Evolutionary conservation across 2,329 filamentous ascomycete species (phyloP).

Genomic region (Alternaria atra): DNA sequence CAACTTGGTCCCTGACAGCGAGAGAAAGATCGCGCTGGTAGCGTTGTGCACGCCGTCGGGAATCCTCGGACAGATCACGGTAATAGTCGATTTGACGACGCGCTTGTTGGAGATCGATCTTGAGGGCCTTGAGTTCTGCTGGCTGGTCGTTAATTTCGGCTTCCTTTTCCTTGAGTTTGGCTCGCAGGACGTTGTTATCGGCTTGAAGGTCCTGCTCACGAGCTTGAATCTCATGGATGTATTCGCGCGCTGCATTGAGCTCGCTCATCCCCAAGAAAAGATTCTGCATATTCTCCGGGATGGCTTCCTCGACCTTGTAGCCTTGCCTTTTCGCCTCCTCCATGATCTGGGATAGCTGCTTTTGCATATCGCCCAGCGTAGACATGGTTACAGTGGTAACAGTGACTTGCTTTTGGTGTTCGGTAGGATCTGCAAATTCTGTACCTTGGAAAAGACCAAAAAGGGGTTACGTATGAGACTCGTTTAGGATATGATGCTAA

Average conservation of each 20-base stretch:
- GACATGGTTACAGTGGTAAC: conserved; percentile 13
- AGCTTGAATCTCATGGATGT: conserved; percentile 26
- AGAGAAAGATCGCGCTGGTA: conserved; percentile 21
- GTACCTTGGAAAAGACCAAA: not conserved
- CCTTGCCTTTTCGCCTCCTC: conserved; percentile 20
- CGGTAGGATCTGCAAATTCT: not conserved
- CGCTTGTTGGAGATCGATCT: conserved; percentile 30
- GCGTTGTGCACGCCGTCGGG: conserved; percentile 19
- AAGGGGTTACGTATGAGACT: not conserved
- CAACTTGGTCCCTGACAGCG: conserved; percentile 7
- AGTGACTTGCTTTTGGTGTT: not conserved
- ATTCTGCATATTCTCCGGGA: conserved; percentile 21
- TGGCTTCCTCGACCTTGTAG: conserved; percentile 24
- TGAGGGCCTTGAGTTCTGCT: conserved; percentile 20
- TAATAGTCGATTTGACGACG: conserved; percentile 20
- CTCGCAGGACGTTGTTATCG: conserved; percentile 12
- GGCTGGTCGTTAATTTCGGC: conserved; percentile 24
- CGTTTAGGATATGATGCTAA: not conserved
- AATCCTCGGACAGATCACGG: conserved; percentile 17
- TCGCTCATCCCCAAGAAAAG: conserved; percentile 20
- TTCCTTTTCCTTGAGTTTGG: conserved; percentile 24
- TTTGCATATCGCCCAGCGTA: conserved; percentile 22
- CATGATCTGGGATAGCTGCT: conserved; percentile 23
- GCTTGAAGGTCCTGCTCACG: conserved; percentile 19
- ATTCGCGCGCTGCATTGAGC: conserved; percentile 24